Percentiles rank a stretch among this genome's conserved stretches.
Conservation (phyloP, 345 rosid species). For the Eucalyptus virginea region DNA sequence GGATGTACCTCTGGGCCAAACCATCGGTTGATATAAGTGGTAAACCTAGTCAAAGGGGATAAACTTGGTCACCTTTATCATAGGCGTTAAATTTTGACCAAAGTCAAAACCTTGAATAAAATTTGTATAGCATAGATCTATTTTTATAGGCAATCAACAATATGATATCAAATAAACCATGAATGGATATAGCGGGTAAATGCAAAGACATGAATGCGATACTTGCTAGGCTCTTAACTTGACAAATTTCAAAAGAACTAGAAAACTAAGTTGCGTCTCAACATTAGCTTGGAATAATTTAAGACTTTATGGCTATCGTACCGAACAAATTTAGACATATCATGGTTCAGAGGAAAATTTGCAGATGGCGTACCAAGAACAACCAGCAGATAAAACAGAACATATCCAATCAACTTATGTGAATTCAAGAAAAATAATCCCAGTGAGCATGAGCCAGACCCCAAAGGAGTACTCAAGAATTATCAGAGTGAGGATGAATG, state of each 20-base stretch:
- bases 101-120: not conserved
- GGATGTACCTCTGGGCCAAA: not conserved
- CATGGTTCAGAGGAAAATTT: not conserved
- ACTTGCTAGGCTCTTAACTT: not conserved
- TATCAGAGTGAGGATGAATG: not conserved
- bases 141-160: not conserved
- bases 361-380: not conserved
- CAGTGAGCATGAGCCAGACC: not conserved
- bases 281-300: not conserved
- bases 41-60: not conserved
- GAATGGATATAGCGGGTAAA: not conserved
- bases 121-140: not conserved
- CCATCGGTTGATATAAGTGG: fast-evolving
- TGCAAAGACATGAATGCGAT: not conserved
- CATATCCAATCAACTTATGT: not conserved
- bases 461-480: not conserved
- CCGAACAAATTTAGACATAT: not conserved
- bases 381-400: not conserved
- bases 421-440: not conserved
- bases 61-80: not conserved
- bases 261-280: not conserved
- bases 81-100: fast-evolving
- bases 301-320: not conserved
- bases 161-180: not conserved
- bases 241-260: not conserved